These are phyloP conservation scores for Rhodofomes roseus DNA, from an alignment of 1,284 basidiomycete species.

Conservation along the genomic window DNA sequence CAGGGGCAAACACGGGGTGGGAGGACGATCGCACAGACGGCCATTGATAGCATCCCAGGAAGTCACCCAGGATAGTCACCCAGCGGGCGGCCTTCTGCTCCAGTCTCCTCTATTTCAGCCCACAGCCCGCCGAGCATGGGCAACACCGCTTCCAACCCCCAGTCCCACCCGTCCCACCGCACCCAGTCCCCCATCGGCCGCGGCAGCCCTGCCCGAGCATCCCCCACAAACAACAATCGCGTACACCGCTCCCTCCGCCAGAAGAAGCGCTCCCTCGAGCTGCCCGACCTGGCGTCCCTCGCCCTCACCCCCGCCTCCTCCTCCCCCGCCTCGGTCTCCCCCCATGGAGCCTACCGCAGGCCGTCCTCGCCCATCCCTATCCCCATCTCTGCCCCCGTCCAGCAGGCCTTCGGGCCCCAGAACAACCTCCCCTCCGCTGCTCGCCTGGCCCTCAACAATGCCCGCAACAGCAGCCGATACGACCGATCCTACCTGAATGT, in stretches of 20 bases:
- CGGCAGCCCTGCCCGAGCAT: slow-evolving; percentile 23
- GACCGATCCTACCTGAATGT: slow-evolving; percentile 34
- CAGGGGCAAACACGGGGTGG: slow-evolving; percentile 1
- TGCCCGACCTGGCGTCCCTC: slow-evolving; percentile 70
- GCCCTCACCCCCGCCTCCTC: slow-evolving; percentile 46
- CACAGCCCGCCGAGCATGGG: slow-evolving; percentile 27
- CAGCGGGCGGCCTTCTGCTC: slow-evolving; percentile 8
- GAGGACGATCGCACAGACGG: slow-evolving; percentile 5
- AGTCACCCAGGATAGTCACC: too few species aligned
- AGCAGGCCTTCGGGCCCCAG: slow-evolving; percentile 29
- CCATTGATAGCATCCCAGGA: slow-evolving; percentile 7
- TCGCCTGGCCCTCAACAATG: slow-evolving; percentile 24
- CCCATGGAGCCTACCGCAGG: slow-evolving; percentile 38
- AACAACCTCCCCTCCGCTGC: slow-evolving; percentile 32
- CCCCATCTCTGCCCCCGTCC: slow-evolving; percentile 40
- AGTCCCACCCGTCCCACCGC: slow-evolving; percentile 20
- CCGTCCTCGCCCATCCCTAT: slow-evolving; percentile 39
- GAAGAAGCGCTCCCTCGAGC: slow-evolving; percentile 73
- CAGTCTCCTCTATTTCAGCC: slow-evolving; percentile 9
- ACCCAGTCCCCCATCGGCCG: slow-evolving; percentile 22
- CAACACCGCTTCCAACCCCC: slow-evolving; percentile 31
- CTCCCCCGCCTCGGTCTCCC: slow-evolving; percentile 35
- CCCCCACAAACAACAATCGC: slow-evolving; percentile 20
- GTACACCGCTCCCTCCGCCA: slow-evolving; percentile 52
- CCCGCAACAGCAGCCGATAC: slow-evolving; percentile 12